These are phyloP conservation scores for Botrytis hyacinthi DNA, from an alignment of 2,329 filamentous ascomycete species.

Conservation along the genomic window DNA sequence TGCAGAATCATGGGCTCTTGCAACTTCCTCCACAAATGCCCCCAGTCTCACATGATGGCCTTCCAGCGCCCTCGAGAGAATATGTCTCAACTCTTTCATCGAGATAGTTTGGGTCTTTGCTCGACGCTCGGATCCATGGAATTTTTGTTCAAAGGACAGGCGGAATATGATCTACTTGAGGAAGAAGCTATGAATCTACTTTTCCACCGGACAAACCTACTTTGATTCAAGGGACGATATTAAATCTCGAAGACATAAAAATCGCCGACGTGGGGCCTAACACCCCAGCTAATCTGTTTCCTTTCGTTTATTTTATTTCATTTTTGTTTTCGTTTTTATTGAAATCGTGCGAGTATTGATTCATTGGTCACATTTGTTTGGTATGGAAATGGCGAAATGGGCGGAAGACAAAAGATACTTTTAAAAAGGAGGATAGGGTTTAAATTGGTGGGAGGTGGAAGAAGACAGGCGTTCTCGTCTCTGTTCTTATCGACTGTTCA, in stretches of 20 bases:
- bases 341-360: background rate
- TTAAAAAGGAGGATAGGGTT: background rate
- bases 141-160: background rate
- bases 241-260: background rate
- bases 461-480: background rate
- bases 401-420: conserved; percentile 7
- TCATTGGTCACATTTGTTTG: background rate
- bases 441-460: background rate
- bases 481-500: background rate
- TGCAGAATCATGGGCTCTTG: background rate
- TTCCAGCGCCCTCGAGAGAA: background rate
- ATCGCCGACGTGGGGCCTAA: background rate
- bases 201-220: too few species aligned
- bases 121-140: background rate
- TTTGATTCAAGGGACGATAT: background rate
- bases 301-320: background rate
- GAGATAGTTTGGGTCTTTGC: background rate
- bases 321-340: background rate
- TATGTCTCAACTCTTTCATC: conserved; percentile 4
- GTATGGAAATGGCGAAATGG: conserved; percentile 1
- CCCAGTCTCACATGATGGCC: background rate
- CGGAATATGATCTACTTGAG: too few species aligned
- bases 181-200: too few species aligned
- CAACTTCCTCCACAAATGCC: background rate
- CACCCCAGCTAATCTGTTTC: background rate